Base-by-base conservation (phyloP, 2,329 filamentous ascomycete species). In the Penicillium oxalicum region DNA sequence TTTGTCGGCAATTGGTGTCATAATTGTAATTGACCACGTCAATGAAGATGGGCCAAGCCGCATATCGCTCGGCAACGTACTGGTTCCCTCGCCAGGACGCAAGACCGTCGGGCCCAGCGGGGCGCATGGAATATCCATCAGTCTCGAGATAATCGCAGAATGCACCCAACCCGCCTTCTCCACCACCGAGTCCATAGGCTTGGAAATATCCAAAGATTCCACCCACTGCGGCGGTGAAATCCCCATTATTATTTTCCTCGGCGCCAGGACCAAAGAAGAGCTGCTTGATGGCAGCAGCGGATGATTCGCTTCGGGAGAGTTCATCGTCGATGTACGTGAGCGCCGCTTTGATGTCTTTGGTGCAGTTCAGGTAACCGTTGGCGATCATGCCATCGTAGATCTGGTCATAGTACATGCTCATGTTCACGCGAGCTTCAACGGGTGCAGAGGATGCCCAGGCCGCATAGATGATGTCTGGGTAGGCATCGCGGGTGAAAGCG, bases 371-470 rank as follows among this genome's bases (percentile, higher is more conserved):
- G 33, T 71, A 68, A 49, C 77, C 78, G 48, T 77, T 77, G 5
- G 66, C 68, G 4, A 71, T 66, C 63, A 79, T 67, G 3, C 73
- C 74, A 9, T 66, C 68, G 54, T 74, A 74, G 2, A 79, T 60
- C 34, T 76, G 72, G 24, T 78, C 75, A 45, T 68, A 78, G 56
- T 78, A 79, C 24, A 70, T 61, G n/a, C 69, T 71, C 71, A 77
- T 76, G 49, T 78, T 69, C n/a, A 74, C 56, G 4, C 61, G 64
- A 2, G 75, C 75, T 54, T 80, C 63, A 0, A 77, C 70, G 0
- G 72, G 71, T 6, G 71, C 70, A 1, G 70, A 73, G 0, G 71
- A 71, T 2, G 71, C 63, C 52, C 56, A 73, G 0, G 71, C 61
- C 2, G 70, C 70, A 41, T 63, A 70, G 29, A 73, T 67, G 4